These are phyloP conservation scores for Tolypocladium tundrense DNA, from an alignment of 2,329 filamentous ascomycete genomes.

Conservation along the genomic window DNA sequence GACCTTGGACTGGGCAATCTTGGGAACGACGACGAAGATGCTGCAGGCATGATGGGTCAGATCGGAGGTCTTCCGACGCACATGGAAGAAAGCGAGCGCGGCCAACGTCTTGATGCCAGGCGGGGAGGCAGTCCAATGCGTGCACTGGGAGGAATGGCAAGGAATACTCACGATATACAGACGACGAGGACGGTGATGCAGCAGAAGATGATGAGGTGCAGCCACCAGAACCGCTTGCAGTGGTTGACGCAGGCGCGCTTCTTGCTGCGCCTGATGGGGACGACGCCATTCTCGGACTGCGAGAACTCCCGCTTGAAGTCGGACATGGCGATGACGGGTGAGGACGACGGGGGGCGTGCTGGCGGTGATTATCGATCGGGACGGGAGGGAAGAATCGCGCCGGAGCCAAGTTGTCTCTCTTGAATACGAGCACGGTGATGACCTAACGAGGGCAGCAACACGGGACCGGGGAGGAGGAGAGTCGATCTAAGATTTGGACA, in stretches of 20 bases:
- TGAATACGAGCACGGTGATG: neutral
- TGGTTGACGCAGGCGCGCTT: constrained; percentile 33
- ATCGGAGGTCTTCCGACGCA: neutral
- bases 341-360: neutral
- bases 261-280: constrained; percentile 18
- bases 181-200: constrained; percentile 44
- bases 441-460: neutral
- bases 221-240: constrained; percentile 51
- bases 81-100: neutral
- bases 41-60: constrained; percentile 20
- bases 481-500: constrained; percentile 1
- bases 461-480: neutral
- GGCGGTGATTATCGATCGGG: neutral
- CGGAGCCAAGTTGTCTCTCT: neutral
- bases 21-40: constrained; percentile 45
- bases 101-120: neutral
- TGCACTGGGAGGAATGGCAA: neutral
- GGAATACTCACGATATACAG: constrained; percentile 44
- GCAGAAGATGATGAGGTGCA: constrained; percentile 40
- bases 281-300: constrained; percentile 22
- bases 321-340: constrained; percentile 19
- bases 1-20: constrained; percentile 46
- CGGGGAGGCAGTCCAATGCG: neutral
- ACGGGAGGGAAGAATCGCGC: neutral
- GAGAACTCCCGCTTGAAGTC: constrained; percentile 23